phyloP scores from a whole-genome alignment of 352 stramenopile genomes.

The Globisporangium paroecandrum region DNA sequence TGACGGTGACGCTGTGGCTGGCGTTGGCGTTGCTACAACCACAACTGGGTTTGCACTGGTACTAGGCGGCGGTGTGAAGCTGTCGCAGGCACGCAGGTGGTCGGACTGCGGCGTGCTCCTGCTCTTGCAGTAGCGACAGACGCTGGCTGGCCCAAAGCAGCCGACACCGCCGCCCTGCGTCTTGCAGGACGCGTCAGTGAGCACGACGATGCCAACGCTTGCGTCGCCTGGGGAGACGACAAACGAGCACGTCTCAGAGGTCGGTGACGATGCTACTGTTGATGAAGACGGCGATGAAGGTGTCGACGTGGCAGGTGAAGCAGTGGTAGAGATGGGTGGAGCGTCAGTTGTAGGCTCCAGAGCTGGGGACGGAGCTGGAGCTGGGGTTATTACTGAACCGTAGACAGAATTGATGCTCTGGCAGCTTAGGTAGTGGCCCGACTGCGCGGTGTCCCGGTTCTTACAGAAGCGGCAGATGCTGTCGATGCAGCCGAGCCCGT shows the following conservation, averaged over 20 bases:
- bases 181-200: constrained; percentile 23
- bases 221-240: constrained; percentile 16
- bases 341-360: neutral
- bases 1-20: neutral
- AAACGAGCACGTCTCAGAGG: neutral
- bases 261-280: neutral
- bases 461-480: constrained; percentile 36
- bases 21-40: neutral
- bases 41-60: neutral
- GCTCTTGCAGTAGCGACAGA: constrained; percentile 40
- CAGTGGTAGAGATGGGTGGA: neutral
- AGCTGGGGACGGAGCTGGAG: neutral
- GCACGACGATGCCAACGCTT: constrained; percentile 27
- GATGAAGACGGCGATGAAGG: neutral
- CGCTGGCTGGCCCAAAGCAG: constrained; percentile 25
- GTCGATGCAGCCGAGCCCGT: constrained; percentile 18
- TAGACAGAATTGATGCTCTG: neutral
- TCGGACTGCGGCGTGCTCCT: constrained; percentile 22
- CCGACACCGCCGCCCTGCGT: constrained; percentile 25
- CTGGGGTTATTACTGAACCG: neutral
- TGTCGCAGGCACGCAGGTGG: constrained; percentile 16
- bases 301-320: too few relatives aligned
- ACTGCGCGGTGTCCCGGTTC: constrained; percentile 29
- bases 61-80: neutral
- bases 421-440: constrained; percentile 27